Evolutionary conservation across 2,329 filamentous ascomycete genomes (phyloP), one percentile per base, ranked within the genome.

Genomic region (Karstenula rhodostoma): DNA sequence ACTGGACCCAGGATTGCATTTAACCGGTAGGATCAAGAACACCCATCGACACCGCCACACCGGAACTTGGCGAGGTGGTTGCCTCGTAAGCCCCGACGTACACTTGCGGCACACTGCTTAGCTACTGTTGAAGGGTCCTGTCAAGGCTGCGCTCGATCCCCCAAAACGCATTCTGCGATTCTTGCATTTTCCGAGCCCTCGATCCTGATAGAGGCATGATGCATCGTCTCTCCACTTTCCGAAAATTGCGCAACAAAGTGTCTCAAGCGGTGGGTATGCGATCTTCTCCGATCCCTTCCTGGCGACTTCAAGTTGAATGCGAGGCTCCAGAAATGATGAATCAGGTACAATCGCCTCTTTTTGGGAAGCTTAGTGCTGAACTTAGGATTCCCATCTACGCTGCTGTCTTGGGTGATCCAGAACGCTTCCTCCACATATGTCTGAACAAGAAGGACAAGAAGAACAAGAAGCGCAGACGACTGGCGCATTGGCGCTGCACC

Each of bases 391-490:
- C n/a, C 22, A 53, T 60, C 22, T 57, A 60, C 32, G 9, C 12
- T 17, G 27, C 32, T 23, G 49, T 32, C 2, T 29, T 60, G 10
- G 46, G 32, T 44, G 58, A 60, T 49, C 29, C n/a, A 9, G 29
- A 53, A 22, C 47, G 54, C 13, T 57, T 57, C 37, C 58, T 57
- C 6, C 58, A 60, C 33, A 60, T 60, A 27, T 60, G 58, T 47
- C 15, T 27, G 25, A 60, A 60, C 48, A n/a, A 25, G 25, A 40
- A 43, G 6, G 15, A 42, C 4, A 43, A 37, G 33, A 37, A 33
- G 13, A n/a, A n/a, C n/a, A n/a, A n/a, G n/a, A n/a, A n/a, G n/a
- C 15, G 29, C 6, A 42, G 58, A 50, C 35, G 2, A n/a, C 19
- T 60, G 13, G 59, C 55, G 17, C 59, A 61, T 51, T 51, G 37